Evolutionary conservation across 1,284 basidiomycete species (phyloP).

Genomic region (Cryptococcus depauperatus): DNA sequence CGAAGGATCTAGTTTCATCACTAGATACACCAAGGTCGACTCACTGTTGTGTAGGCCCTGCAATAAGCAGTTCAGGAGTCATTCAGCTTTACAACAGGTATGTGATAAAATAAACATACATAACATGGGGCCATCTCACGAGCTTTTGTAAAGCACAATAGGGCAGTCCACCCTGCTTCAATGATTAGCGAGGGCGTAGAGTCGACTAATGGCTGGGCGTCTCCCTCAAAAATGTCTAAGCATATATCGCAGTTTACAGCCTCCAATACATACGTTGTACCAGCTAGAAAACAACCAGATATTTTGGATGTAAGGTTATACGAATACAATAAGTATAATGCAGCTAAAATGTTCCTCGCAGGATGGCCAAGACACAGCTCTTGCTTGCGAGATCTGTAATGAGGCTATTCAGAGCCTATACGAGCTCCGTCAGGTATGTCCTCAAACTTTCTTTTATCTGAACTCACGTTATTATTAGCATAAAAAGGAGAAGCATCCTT

Average conservation of each 20-base stretch:
- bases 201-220: no score
- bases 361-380: no score
- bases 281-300: no score
- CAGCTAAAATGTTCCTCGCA: no score
- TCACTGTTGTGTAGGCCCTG: background rate
- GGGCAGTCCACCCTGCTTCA: background rate
- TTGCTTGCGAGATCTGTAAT: constrained; percentile 11
- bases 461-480: constrained; percentile 5
- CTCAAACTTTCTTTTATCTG: background rate
- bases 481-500: constrained; percentile 9
- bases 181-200: no score
- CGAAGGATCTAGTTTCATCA: background rate
- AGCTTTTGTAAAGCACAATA: background rate
- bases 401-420: background rate
- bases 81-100: background rate
- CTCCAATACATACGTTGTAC: no score
- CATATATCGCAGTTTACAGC: no score
- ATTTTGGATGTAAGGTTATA: no score
- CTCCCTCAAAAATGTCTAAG: no score
- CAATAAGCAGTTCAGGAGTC: background rate
- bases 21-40: background rate
- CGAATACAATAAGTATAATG: no score
- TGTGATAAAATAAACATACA: no score
- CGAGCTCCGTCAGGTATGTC: constrained; percentile 5
- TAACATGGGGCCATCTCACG: no score